A percentile compares a stretch with the other conserved stretches of the same genome.
Evolutionary conservation across 371 early-diverging fungal species (phyloP).

Genomic region (Mortierella sp.): DNA sequence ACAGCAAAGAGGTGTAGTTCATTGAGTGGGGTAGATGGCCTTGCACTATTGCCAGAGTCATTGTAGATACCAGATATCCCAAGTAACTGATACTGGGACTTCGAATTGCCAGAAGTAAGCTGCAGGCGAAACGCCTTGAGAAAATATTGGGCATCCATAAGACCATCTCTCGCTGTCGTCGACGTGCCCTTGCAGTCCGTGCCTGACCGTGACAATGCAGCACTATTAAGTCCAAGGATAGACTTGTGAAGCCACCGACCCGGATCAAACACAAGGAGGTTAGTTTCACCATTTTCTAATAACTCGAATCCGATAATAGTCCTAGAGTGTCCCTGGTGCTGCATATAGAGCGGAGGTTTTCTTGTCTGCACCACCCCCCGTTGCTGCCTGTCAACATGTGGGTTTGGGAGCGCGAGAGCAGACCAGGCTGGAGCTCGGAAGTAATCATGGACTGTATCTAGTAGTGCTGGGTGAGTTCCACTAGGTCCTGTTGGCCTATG

Average conservation of each 20-base stretch:
- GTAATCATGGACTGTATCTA: constrained; percentile 69
- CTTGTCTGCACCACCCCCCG: constrained; percentile 53
- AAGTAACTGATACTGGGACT: constrained; percentile 42
- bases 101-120: constrained; percentile 11
- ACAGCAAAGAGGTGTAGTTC: constrained; percentile 11
- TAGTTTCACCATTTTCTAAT: constrained; percentile 55
- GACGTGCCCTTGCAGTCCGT: not conserved
- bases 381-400: not conserved
- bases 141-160: constrained; percentile 23
- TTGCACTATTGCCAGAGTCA: not conserved
- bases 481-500: constrained; percentile 71
- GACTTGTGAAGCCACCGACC: constrained; percentile 57
- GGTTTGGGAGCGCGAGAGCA: constrained; percentile 17
- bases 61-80: constrained; percentile 44
- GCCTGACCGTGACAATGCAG: constrained; percentile 2
- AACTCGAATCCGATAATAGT: constrained; percentile 77
- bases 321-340: constrained; percentile 80
- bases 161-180: not conserved
- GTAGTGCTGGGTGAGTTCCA: constrained; percentile 65
- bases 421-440: constrained; percentile 52
- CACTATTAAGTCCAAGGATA: constrained; percentile 19
- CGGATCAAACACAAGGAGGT: constrained; percentile 77
- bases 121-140: constrained; percentile 41
- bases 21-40: not conserved
- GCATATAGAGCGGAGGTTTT: constrained; percentile 77